Conservation (phyloP, 75 land plant species). For the Azolla pinnata region DNA sequence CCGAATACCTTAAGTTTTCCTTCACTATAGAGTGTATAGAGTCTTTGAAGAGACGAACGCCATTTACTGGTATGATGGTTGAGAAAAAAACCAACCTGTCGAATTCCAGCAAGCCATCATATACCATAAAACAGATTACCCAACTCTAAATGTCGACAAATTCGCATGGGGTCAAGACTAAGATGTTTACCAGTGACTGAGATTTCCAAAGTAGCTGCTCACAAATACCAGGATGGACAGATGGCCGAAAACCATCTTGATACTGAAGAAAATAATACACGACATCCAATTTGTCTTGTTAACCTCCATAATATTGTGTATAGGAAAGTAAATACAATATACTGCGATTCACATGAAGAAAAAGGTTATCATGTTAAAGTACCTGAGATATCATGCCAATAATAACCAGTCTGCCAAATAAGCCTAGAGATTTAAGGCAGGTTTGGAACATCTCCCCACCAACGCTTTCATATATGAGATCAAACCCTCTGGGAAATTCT, state of each 20-base stretch:
- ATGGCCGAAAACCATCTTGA: slow-evolving; percentile 79
- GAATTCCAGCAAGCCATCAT: no score
- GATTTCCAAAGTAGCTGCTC: slow-evolving; percentile 84
- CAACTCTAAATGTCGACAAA: background rate
- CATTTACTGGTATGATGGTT: slow-evolving; percentile 57
- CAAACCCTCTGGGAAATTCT: slow-evolving; percentile 79
- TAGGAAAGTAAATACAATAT: background rate
- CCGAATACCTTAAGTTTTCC: slow-evolving; percentile 70
- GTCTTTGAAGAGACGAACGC: slow-evolving; percentile 53
- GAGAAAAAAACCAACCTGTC: slow-evolving; percentile 87
- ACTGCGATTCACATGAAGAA: no score
- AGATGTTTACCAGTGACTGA: slow-evolving; percentile 73
- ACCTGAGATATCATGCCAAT: slow-evolving; percentile 99
- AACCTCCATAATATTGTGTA: background rate
- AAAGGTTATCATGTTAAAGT: slow-evolving; percentile 90
- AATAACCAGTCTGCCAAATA: slow-evolving; percentile 68
- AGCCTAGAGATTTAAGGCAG: slow-evolving; percentile 78
- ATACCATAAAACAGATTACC: slow-evolving; percentile 6
- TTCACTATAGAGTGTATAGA: slow-evolving; percentile 44
- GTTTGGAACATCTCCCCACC: slow-evolving; percentile 90
- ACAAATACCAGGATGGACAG: slow-evolving; percentile 70
- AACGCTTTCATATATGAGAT: slow-evolving; percentile 91
- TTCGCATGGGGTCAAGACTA: background rate
- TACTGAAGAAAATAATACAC: slow-evolving; percentile 45
- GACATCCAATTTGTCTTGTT: background rate